A percentile compares a stretch with the other conserved stretches of the same genome.
These are phyloP conservation scores for Colletotrichum sp. DNA, from an alignment of 2,329 filamentous ascomycete genomes.

Conservation along the genomic window DNA sequence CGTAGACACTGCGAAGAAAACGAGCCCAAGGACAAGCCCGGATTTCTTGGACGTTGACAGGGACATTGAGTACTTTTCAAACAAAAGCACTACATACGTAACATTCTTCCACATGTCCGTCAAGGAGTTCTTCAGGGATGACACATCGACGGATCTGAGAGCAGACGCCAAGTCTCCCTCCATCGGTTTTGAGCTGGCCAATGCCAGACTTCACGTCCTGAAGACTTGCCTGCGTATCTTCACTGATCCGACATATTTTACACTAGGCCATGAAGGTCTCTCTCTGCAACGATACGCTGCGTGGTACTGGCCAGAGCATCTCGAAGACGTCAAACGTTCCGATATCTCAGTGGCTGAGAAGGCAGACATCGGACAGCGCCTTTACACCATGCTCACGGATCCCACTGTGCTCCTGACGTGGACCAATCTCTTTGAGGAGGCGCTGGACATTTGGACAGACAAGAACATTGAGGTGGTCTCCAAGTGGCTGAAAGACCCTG, in stretches of 20 bases:
- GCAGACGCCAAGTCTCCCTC: constrained; percentile 17
- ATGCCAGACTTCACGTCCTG: constrained; percentile 41
- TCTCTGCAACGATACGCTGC: constrained; percentile 39
- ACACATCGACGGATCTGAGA: constrained; percentile 28
- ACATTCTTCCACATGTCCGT: constrained; percentile 46
- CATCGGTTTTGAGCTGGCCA: constrained; percentile 38
- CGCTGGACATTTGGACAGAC: constrained; percentile 46
- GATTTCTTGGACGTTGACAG: constrained; percentile 34
- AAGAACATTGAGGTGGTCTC: constrained; percentile 39
- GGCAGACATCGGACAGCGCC: constrained; percentile 33
- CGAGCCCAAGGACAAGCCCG: constrained; percentile 28
- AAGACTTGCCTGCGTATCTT: constrained; percentile 45
- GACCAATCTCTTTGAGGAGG: constrained; percentile 46
- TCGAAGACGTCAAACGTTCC: constrained; percentile 36
- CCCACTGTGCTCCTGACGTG: constrained; percentile 41
- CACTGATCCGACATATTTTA: constrained; percentile 27
- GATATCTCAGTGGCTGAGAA: constrained; percentile 33
- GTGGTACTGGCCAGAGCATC: constrained; percentile 51
- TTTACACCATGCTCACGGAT: constrained; percentile 43
- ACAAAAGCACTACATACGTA: constrained; percentile 42
- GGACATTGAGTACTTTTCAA: constrained; percentile 46
- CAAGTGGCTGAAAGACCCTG: constrained; percentile 39
- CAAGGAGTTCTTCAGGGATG: constrained; percentile 41
- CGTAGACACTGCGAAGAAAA: neutral
- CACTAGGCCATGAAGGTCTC: constrained; percentile 22